phyloP scores from a whole-genome alignment of 2,329 filamentous ascomycete species.

The Xylariaceae sp. region DNA sequence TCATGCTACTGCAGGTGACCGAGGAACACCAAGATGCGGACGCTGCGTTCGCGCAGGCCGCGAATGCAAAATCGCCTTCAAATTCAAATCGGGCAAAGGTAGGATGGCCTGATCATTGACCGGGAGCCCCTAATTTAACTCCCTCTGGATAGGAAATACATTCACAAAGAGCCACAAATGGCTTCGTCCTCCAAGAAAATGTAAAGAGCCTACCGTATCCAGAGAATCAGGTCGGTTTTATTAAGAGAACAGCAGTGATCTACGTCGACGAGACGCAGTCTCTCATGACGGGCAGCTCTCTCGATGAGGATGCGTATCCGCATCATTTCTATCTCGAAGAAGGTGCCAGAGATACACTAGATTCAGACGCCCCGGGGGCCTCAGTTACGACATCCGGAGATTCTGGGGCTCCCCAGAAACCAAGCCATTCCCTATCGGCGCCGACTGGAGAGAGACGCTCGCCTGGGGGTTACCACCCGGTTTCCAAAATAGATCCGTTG shows the following conservation, averaged over 20 bases:
- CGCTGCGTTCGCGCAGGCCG: slow-evolving; percentile 33
- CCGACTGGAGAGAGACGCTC: neutral
- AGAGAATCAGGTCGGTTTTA: neutral
- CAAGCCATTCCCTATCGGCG: neutral
- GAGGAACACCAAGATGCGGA: slow-evolving; percentile 32
- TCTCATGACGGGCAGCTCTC: slow-evolving; percentile 22
- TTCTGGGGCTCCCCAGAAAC: neutral
- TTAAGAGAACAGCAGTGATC: slow-evolving; percentile 26
- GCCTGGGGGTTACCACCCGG: neutral
- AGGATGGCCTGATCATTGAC: slow-evolving; percentile 4
- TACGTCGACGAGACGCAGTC: slow-evolving; percentile 32
- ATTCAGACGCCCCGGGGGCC: slow-evolving; percentile 12
- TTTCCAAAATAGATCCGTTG: slow-evolving; percentile 2
- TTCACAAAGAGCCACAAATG: slow-evolving; percentile 32
- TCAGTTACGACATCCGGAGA: slow-evolving; percentile 6
- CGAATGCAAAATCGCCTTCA: slow-evolving; percentile 34
- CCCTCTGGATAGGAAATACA: slow-evolving; percentile 14
- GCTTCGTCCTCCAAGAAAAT: slow-evolving; percentile 27
- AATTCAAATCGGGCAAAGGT: slow-evolving; percentile 35
- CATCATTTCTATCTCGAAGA: slow-evolving; percentile 22
- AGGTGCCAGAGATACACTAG: slow-evolving; percentile 10
- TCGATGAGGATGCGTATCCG: slow-evolving; percentile 19
- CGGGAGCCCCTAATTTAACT: slow-evolving; percentile 3
- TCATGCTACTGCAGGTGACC: slow-evolving; percentile 37
- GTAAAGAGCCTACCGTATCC: slow-evolving; percentile 17